Evolutionary conservation across 768 basidiomycete species (phyloP).

Genomic region (Megacollybia marginata): DNA sequence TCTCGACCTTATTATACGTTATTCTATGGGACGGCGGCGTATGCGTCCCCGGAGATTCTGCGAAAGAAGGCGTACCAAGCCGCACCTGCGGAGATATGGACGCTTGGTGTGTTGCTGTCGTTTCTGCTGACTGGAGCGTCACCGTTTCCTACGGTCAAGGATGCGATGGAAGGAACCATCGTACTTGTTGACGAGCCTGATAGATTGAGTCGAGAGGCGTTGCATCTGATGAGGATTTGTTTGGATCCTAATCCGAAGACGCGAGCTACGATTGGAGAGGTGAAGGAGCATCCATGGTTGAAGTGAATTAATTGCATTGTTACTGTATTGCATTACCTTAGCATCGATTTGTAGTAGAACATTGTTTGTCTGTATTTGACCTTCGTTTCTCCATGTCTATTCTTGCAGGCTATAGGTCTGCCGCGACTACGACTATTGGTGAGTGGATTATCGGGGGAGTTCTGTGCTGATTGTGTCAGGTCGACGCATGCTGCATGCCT

Average conservation of each 20-base stretch:
- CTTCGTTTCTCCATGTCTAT: too few species aligned
- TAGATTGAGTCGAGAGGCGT: constrained; percentile 38
- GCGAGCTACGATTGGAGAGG: constrained; percentile 75
- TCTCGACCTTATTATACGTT: constrained; percentile 63
- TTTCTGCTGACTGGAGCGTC: constrained; percentile 90
- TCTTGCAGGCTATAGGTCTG: too few species aligned
- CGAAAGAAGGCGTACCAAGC: constrained; percentile 85
- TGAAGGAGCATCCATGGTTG: constrained; percentile 84
- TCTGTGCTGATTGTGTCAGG: too few species aligned
- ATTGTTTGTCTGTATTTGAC: too few species aligned
- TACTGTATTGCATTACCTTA: neutral
- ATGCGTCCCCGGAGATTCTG: constrained; percentile 92
- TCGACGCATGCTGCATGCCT: constrained; percentile 48
- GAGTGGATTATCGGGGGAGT: too few species aligned
- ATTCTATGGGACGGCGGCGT: constrained; percentile 93
- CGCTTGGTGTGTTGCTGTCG: constrained; percentile 88
- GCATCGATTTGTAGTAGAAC: too few species aligned
- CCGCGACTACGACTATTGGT: too few species aligned
- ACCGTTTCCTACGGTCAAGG: constrained; percentile 84
- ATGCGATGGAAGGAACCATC: constrained; percentile 64
- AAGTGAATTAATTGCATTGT: neutral
- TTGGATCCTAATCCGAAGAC: constrained; percentile 77
- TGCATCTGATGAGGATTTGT: constrained; percentile 68
- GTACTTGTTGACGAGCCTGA: constrained; percentile 34
- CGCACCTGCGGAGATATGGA: constrained; percentile 94